phyloP scores from a whole-genome alignment of 176 grass and related monocot species.

The Bonia amplexicaulis region DNA sequence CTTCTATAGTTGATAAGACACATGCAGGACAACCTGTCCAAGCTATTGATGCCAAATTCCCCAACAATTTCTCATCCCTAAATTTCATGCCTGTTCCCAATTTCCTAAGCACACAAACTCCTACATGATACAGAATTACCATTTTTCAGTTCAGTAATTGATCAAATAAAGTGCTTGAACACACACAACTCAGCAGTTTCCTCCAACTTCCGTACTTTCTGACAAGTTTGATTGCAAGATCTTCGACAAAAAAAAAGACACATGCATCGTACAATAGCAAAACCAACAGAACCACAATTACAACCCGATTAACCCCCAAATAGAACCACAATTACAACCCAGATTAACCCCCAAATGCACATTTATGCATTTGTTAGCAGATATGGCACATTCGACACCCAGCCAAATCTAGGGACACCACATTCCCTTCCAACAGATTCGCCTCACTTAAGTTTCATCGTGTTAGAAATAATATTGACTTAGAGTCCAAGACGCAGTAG shows the following conservation, averaged over 20 bases:
- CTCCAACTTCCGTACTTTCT: neutral
- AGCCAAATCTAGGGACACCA: constrained; percentile 6
- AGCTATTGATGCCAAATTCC: neutral
- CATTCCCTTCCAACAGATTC: neutral
- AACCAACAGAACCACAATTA: neutral
- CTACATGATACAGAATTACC: neutral
- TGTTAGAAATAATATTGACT: no score
- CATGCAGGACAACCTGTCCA: neutral
- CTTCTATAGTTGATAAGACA: neutral
- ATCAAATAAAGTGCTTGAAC: neutral
- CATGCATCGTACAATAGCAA: neutral
- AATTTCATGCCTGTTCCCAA: neutral
- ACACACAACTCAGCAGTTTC: neutral
- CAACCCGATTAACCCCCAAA: neutral
- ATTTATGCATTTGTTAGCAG: neutral
- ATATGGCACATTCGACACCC: neutral
- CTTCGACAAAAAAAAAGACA: neutral
- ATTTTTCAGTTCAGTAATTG: neutral
- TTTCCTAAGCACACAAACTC: neutral
- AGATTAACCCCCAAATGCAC: neutral
- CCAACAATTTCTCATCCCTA: neutral
- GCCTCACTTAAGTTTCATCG: neutral
- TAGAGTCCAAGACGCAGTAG: no score
- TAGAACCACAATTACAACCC: neutral
- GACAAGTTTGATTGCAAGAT: neutral